phyloP scores from a whole-genome alignment of 768 basidiomycete species.

The Boletus fagicola region DNA sequence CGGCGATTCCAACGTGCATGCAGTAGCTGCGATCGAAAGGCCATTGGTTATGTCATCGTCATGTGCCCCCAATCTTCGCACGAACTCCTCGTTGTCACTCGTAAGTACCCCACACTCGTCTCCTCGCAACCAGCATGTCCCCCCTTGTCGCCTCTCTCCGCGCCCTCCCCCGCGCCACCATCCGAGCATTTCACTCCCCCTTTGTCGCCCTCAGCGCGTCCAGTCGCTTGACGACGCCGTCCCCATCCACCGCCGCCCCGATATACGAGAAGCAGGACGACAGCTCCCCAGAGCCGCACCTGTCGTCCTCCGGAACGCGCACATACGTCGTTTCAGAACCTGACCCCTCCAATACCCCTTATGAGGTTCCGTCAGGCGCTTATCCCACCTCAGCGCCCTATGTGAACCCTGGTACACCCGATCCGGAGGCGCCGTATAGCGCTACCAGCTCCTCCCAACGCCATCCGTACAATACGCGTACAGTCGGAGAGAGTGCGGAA shows the following conservation, averaged over 20 bases:
- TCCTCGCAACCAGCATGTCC: constrained; percentile 26
- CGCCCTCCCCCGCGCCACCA: constrained; percentile 2
- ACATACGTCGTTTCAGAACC: constrained; percentile 76
- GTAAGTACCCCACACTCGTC: constrained; percentile 1
- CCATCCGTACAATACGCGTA: constrained; percentile 37
- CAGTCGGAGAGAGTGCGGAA: constrained; percentile 45
- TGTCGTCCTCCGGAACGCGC: constrained; percentile 46
- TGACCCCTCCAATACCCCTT: constrained; percentile 57
- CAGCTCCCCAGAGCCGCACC: constrained; percentile 46
- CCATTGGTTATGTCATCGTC: constrained; percentile 29
- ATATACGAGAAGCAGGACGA: constrained; percentile 66
- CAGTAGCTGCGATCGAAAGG: background rate
- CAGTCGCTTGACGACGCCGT: constrained; percentile 33
- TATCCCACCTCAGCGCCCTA: constrained; percentile 53
- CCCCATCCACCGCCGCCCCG: constrained; percentile 30
- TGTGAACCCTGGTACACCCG: constrained; percentile 41
- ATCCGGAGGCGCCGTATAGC: constrained; percentile 37
- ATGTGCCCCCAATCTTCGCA: constrained; percentile 26
- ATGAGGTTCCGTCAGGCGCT: constrained; percentile 71
- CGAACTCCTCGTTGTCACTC: background rate
- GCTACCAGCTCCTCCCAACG: constrained; percentile 49
- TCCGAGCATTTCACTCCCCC: constrained; percentile 65
- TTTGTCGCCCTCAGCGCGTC: constrained; percentile 50
- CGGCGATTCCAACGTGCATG: background rate
- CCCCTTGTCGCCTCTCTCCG: constrained; percentile 1